Percentiles rank a stretch among this genome's conserved stretches.
Conservation (phyloP, 2,329 filamentous ascomycete genomes). For the Epichloe festucae region DNA sequence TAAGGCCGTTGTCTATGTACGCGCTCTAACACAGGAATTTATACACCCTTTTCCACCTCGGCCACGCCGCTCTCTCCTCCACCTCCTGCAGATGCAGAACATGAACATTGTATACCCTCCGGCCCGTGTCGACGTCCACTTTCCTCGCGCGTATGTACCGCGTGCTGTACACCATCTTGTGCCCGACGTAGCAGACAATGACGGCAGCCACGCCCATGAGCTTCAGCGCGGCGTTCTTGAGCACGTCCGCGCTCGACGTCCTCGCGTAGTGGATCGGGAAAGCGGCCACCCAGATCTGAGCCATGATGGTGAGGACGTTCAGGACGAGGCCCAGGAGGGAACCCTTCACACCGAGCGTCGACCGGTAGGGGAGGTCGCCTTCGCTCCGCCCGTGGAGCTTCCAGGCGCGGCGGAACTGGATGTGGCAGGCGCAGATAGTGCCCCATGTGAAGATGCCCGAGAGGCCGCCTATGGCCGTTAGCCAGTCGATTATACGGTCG, state of each 20-base stretch:
- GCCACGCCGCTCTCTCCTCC: slow-evolving; percentile 1
- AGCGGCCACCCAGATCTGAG: slow-evolving; percentile 1
- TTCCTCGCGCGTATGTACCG: background rate
- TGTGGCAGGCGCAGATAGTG: slow-evolving; percentile 67
- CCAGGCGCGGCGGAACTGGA: slow-evolving; percentile 51
- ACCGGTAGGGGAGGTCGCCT: background rate
- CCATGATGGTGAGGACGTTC: background rate
- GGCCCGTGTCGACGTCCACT: slow-evolving; percentile 3
- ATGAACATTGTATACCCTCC: slow-evolving; percentile 1
- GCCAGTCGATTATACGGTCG: slow-evolving; percentile 57
- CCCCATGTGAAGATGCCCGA: slow-evolving; percentile 62
- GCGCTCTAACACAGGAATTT: background rate
- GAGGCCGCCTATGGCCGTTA: slow-evolving; percentile 58
- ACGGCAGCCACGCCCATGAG: background rate
- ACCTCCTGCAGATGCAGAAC: background rate
- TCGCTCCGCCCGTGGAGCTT: background rate
- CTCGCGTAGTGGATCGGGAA: background rate
- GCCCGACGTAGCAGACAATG: background rate
- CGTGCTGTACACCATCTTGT: slow-evolving; percentile 2
- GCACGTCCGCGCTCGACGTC: background rate
- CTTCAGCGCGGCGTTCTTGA: background rate
- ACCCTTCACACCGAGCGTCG: background rate
- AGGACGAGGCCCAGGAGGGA: slow-evolving; percentile 2
- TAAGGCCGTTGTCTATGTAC: background rate
- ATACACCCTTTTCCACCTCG: slow-evolving; percentile 2